These are phyloP conservation scores for Coniochaeta ligniaria DNA, from an alignment of 2,329 filamentous ascomycete genomes.

Conservation along the genomic window DNA sequence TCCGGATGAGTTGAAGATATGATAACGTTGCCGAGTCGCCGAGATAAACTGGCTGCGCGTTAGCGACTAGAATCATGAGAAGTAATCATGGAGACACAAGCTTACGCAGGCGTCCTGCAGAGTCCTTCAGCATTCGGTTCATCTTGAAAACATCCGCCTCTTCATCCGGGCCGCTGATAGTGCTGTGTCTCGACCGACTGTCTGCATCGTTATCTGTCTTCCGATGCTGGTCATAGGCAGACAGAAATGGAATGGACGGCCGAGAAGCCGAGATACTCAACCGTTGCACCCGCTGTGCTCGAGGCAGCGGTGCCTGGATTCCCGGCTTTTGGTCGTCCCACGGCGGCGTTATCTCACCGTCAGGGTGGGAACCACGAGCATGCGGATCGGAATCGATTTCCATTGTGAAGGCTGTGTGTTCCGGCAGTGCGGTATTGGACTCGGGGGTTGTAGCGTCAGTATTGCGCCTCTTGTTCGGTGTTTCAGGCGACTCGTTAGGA, in stretches of 20 bases:
- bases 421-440: neutral
- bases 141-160: conserved; percentile 48
- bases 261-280: neutral
- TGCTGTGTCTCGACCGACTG: conserved; percentile 27
- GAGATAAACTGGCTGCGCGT: conserved; percentile 41
- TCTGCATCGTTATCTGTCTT: conserved; percentile 18
- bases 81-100: conserved; percentile 9
- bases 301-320: neutral
- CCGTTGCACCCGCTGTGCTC: neutral
- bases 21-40: conserved; percentile 57
- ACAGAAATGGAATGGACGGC: neutral
- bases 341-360: neutral
- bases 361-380: neutral
- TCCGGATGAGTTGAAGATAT: conserved; percentile 52
- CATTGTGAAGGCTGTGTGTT: neutral
- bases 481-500: conserved; percentile 23
- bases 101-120: conserved; percentile 48
- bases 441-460: conserved; percentile 16
- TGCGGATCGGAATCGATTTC: neutral
- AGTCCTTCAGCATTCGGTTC: conserved; percentile 52
- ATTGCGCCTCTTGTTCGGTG: conserved; percentile 28
- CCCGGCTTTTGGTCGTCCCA: neutral
- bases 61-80: conserved; percentile 3
- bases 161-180: conserved; percentile 40
- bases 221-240: conserved; percentile 3